Percentiles rank a stretch among this genome's conserved stretches.
These are phyloP conservation scores for Botryotinia narcissicola DNA, from an alignment of 2,329 filamentous ascomycete genomes.

Conservation along the genomic window DNA sequence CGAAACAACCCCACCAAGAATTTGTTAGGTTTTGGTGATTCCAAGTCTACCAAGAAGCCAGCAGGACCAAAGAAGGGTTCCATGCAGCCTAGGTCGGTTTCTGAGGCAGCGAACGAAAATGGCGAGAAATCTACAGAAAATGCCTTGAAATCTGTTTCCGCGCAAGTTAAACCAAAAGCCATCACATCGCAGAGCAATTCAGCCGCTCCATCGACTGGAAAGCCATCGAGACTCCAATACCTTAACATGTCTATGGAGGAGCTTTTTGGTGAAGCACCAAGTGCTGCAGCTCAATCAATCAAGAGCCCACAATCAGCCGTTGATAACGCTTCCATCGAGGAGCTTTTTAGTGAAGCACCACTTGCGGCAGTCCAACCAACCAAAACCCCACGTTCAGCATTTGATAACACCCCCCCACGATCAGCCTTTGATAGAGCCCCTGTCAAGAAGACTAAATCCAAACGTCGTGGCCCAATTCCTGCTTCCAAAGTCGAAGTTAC, in stretches of 20 bases:
- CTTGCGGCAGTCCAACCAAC: background rate
- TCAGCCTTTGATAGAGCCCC: background rate
- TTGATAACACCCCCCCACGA: no score
- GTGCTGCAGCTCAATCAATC: accelerated
- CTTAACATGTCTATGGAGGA: background rate
- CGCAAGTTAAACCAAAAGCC: background rate
- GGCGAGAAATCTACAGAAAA: background rate
- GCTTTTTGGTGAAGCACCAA: background rate
- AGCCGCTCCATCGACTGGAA: no score
- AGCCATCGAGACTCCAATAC: background rate
- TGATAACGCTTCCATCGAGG: background rate
- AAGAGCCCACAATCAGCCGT: background rate
- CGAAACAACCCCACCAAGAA: background rate
- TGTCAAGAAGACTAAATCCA: background rate
- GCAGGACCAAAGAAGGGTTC: background rate
- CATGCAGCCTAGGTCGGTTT: background rate
- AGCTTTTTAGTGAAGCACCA: background rate
- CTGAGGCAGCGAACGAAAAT: background rate
- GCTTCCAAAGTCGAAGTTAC: background rate
- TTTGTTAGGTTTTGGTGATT: background rate
- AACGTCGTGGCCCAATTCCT: background rate
- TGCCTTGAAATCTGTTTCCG: background rate
- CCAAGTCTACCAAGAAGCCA: background rate
- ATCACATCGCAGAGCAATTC: background rate
- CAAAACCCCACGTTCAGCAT: background rate